phyloP scores from a whole-genome alignment of 768 basidiomycete genomes.

The Leccinellum luteum region DNA sequence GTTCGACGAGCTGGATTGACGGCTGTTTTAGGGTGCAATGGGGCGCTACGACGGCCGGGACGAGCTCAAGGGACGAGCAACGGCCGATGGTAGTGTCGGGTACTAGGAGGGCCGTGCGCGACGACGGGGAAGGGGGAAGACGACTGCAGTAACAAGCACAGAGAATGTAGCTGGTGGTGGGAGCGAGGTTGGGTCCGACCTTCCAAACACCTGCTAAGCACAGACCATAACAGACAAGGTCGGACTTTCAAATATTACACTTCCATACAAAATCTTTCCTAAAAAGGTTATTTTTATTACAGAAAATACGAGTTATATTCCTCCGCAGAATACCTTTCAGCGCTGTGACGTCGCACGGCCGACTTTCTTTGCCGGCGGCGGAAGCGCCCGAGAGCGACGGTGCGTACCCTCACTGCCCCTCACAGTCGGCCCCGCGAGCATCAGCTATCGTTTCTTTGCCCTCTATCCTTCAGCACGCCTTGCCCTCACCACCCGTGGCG shows the following conservation, averaged over 20 bases:
- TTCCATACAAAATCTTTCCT: slow-evolving; percentile 17
- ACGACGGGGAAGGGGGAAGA: slow-evolving; percentile 45
- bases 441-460: neutral
- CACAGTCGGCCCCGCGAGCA: neutral
- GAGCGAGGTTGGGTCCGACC: slow-evolving; percentile 52
- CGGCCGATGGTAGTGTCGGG: slow-evolving; percentile 25
- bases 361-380: neutral
- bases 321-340: slow-evolving; percentile 8
- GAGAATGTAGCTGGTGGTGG: slow-evolving; percentile 53
- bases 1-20: slow-evolving; percentile 26
- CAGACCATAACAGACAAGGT: slow-evolving; percentile 34
- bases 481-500: slow-evolving; percentile 12
- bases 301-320: slow-evolving; percentile 15
- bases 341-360: neutral
- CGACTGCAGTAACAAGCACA: slow-evolving; percentile 27
- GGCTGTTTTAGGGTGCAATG: slow-evolving; percentile 30
- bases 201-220: slow-evolving; percentile 39
- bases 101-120: slow-evolving; percentile 38
- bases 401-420: neutral
- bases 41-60: slow-evolving; percentile 25
- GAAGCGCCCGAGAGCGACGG: neutral
- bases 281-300: slow-evolving; percentile 18
- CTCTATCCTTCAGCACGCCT: slow-evolving; percentile 12
- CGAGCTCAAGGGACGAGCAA: slow-evolving; percentile 18
- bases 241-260: slow-evolving; percentile 32